Conservation (phyloP, 108 stramenopile genomes). For the Seminavis robusta region DNA sequence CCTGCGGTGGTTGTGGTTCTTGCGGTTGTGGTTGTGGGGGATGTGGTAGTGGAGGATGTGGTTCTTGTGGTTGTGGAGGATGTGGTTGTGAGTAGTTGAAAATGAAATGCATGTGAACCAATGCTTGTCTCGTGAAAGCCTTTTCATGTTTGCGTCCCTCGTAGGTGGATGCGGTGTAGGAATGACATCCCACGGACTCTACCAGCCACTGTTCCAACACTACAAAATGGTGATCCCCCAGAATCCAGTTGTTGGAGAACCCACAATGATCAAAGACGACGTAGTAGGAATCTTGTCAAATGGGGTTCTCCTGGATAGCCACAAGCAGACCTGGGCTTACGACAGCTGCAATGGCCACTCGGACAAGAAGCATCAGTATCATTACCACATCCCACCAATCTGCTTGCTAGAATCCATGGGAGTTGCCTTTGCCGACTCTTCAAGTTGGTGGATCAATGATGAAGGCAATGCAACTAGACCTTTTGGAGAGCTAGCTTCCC, state of each 20-base stretch:
- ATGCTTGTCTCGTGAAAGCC: background rate
- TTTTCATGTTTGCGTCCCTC: background rate
- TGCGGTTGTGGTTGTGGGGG: background rate
- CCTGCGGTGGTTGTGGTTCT: background rate
- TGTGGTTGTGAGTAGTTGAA: background rate
- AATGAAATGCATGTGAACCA: background rate
- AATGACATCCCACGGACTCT: background rate
- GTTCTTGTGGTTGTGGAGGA: conserved; percentile 5
- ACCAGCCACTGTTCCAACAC: background rate
- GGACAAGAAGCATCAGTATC: conserved; percentile 24
- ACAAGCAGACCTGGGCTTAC: background rate
- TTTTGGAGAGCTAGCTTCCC: background rate
- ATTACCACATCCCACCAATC: conserved; percentile 29
- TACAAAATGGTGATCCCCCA: conserved; percentile 1
- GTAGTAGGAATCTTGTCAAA: background rate
- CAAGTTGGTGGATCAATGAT: background rate
- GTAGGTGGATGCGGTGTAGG: background rate
- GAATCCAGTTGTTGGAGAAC: background rate
- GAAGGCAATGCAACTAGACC: background rate
- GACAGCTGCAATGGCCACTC: conserved; percentile 9
- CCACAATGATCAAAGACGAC: background rate
- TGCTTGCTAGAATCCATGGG: conserved; percentile 23
- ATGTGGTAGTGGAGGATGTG: conserved; percentile 7
- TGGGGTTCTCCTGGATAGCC: background rate
- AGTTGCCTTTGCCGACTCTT: background rate